Percentiles rank a stretch among this genome's conserved stretches.
phyloP scores from a whole-genome alignment of 345 rosid species.

The Eucalyptus virginea region DNA sequence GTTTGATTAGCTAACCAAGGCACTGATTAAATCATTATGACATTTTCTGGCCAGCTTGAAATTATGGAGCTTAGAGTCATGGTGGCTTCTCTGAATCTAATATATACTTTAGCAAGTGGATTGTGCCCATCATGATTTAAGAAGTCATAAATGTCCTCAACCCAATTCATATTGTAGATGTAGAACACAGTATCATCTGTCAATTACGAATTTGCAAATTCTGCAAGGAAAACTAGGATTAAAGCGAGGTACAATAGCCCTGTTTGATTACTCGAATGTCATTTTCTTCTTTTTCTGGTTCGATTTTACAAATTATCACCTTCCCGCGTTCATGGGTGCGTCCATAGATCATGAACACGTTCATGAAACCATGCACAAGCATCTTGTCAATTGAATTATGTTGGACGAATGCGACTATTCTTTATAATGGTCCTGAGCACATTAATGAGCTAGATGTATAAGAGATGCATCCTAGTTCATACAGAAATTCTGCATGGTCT shows the following conservation, averaged over 20 bases:
- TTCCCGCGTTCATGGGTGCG: neutral
- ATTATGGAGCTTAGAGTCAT: neutral
- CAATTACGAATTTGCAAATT: neutral
- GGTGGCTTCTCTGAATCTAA: neutral
- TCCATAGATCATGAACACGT: neutral
- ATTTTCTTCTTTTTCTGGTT: neutral
- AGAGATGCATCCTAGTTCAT: neutral
- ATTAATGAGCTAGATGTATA: neutral
- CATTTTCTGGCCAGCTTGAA: neutral
- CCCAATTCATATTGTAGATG: neutral
- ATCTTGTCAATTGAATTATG: neutral
- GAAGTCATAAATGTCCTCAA: neutral
- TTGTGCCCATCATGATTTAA: neutral
- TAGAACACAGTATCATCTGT: neutral
- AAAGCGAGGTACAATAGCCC: neutral
- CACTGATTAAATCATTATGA: neutral
- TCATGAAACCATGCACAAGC: neutral
- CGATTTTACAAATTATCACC: neutral
- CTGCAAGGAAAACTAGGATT: neutral
- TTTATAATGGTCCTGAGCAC: neutral
- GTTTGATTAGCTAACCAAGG: neutral
- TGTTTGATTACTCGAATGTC: neutral
- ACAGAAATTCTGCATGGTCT: neutral
- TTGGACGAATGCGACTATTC: neutral
- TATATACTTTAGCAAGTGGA: neutral